Evolutionary conservation across 23 red algal genomes (phyloP).

Genomic region (Agarophyton chilense): DNA sequence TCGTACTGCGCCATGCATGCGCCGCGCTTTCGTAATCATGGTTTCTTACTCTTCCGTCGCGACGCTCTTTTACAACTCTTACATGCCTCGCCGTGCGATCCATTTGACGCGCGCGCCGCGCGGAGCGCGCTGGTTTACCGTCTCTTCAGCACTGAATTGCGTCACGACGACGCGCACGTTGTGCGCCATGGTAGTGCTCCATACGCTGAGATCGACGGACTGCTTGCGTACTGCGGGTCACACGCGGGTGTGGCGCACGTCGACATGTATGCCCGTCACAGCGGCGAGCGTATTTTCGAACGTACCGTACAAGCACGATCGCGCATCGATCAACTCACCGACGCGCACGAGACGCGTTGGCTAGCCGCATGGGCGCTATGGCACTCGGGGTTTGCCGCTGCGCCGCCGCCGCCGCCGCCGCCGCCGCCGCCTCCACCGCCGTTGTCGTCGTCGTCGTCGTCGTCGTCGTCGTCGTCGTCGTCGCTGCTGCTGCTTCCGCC

Average conservation of each 20-base stretch:
- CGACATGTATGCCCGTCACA: neutral
- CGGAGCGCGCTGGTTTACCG: neutral
- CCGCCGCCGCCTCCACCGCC: too few species aligned
- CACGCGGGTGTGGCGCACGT: constrained; percentile 29
- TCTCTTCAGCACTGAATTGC: constrained; percentile 28
- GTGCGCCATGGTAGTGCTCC: too few species aligned
- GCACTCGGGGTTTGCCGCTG: too few species aligned
- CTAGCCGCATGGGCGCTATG: constrained; percentile 32
- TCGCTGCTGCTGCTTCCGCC: too few species aligned
- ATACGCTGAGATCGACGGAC: neutral
- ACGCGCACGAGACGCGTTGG: neutral
- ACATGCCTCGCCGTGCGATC: neutral
- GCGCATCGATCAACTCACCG: neutral
- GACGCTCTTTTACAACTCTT: neutral
- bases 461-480: too few species aligned
- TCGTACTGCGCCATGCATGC: constrained; percentile 23
- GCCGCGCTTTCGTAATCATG: constrained; percentile 12
- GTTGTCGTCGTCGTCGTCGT: too few species aligned
- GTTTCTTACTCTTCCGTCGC: neutral
- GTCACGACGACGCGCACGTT: neutral
- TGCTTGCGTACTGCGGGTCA: neutral
- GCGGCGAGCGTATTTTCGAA: neutral
- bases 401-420: neutral
- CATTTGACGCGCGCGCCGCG: constrained; percentile 7
- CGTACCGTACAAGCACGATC: neutral